Evolutionary conservation across 305 asterid species (phyloP).

Genomic region (Fraxinus ornus): DNA sequence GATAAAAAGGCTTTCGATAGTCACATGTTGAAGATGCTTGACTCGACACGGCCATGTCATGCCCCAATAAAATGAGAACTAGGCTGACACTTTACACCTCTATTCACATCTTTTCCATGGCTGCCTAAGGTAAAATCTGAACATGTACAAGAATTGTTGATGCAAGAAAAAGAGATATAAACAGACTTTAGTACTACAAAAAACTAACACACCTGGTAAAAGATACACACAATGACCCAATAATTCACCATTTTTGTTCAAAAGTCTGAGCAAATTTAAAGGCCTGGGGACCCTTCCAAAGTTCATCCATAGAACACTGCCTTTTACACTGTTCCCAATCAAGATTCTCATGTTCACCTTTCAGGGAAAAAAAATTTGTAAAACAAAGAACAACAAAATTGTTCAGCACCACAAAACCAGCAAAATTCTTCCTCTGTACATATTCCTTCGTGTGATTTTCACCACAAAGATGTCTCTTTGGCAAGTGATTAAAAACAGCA

Average conservation of each 20-base stretch:
- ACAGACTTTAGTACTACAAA: not conserved
- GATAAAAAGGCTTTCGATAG: not conserved
- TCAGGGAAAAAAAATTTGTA: not conserved
- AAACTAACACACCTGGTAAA: not conserved
- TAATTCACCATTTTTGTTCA: not conserved
- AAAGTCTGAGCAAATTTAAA: not conserved
- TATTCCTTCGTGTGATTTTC: not conserved
- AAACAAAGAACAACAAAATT: not conserved
- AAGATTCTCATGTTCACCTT: conserved; percentile 18
- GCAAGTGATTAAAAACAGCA: conserved; percentile 26
- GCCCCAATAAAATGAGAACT: not conserved
- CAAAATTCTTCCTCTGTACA: conserved; percentile 13
- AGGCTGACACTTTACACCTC: not conserved
- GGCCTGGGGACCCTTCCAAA: conserved; percentile 13
- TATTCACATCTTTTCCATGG: not conserved
- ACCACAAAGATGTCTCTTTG: conserved; percentile 26
- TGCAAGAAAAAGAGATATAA: not conserved
- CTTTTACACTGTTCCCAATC: conserved; percentile 12
- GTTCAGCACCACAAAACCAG: conserved; percentile 4
- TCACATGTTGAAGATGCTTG: not conserved
- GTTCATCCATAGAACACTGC: conserved; percentile 11
- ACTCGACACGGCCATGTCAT: not conserved
- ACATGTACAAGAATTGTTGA: not conserved
- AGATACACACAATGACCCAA: not conserved
- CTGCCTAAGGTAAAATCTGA: not conserved